Percentiles rank a stretch among this genome's conserved stretches.
These are phyloP conservation scores for Diplotaxis tenuifolia DNA, from an alignment of 345 rosid species.

Conservation along the genomic window DNA sequence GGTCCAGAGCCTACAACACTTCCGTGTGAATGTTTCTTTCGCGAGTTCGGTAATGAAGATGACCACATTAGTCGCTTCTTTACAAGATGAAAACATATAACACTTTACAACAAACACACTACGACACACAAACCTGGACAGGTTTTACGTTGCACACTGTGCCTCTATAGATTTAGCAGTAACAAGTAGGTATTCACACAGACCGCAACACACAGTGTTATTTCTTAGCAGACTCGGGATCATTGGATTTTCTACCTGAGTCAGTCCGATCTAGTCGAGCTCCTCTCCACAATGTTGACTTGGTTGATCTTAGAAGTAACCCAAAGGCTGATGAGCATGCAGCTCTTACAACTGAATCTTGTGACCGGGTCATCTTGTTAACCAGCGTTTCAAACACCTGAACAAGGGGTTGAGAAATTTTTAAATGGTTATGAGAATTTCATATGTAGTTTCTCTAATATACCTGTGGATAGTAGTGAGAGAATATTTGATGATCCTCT, in stretches of 20 bases:
- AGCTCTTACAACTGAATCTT: constrained; percentile 81
- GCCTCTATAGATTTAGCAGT: constrained; percentile 8
- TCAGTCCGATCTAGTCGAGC: constrained; percentile 58
- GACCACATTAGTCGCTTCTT: constrained; percentile 7
- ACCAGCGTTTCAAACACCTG: constrained; percentile 83
- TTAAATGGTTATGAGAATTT: background rate
- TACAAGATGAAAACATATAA: constrained; percentile 14
- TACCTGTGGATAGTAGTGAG: constrained; percentile 77
- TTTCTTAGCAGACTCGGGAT: constrained; percentile 38
- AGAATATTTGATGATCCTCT: constrained; percentile 70
- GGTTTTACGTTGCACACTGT: constrained; percentile 22
- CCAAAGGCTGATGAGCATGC: constrained; percentile 74
- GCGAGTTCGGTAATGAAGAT: constrained; percentile 1
- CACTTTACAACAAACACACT: constrained; percentile 31
- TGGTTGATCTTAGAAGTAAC: constrained; percentile 62
- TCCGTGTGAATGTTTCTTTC: constrained; percentile 8
- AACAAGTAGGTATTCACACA: constrained; percentile 18
- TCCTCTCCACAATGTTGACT: constrained; percentile 58
- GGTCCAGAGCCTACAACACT: background rate
- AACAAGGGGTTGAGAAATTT: constrained; percentile 7
- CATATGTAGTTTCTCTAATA: constrained; percentile 15
- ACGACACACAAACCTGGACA: constrained; percentile 11
- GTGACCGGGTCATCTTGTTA: constrained; percentile 70
- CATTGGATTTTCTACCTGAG: constrained; percentile 41
- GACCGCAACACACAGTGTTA: background rate